Percentiles rank a stretch among this genome's conserved stretches.
Conservation (phyloP, 345 rosid species). For the Psidium guajava region DNA sequence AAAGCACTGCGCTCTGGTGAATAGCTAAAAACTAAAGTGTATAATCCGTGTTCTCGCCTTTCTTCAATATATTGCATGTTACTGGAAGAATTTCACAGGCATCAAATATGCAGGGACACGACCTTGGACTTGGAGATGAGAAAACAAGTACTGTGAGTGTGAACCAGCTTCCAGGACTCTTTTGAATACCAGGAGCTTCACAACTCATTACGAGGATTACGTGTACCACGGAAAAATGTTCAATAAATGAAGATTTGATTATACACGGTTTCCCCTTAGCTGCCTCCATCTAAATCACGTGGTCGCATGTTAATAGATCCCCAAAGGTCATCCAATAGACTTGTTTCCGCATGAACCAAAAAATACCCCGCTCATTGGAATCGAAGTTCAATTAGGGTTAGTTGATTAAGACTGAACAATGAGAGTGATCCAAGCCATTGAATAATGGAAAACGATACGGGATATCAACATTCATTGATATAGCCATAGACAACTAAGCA, state of each 20-base stretch:
- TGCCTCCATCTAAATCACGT: not conserved
- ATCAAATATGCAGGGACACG: not conserved
- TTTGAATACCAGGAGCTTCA: not conserved
- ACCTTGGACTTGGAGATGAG: not conserved
- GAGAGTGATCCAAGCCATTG: too few species aligned
- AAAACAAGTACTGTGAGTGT: not conserved
- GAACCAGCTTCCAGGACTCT: too few species aligned
- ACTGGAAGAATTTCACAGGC: not conserved
- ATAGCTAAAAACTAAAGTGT: not conserved
- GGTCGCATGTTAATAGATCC: not conserved
- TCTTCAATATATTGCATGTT: not conserved
- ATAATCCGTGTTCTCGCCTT: not conserved
- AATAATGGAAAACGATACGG: too few species aligned
- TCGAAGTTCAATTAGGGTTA: too few species aligned
- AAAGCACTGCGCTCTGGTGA: constrained; percentile 52
- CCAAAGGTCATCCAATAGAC: not conserved
- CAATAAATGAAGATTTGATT: not conserved
- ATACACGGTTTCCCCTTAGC: not conserved
- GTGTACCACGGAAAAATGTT: not conserved
- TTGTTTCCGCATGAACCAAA: too few species aligned
- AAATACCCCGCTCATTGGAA: too few species aligned
- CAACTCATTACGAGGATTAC: not conserved
- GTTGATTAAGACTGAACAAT: too few species aligned
- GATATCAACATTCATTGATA: too few species aligned
- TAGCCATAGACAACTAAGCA: too few species aligned